These are phyloP conservation scores for Eremomyces bilateralis DNA, from an alignment of 495 filamentous ascomycete genomes.

Conservation along the genomic window DNA sequence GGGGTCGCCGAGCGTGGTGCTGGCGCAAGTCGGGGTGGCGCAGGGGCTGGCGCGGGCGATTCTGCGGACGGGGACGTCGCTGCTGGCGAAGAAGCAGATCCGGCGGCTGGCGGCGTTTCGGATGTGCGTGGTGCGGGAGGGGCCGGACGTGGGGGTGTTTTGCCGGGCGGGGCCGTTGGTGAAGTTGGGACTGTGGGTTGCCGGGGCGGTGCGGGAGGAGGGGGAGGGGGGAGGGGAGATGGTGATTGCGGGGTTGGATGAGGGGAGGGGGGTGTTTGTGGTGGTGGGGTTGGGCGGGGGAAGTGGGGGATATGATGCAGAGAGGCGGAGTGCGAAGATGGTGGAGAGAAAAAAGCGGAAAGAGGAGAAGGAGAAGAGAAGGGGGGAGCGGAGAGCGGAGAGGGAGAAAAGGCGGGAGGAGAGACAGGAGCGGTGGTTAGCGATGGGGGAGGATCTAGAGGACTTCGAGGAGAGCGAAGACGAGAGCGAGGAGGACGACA, in stretches of 20 bases:
- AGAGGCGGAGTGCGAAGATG: conserved; percentile 37
- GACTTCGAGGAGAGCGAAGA: conserved; percentile 35
- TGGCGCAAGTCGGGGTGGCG: conserved; percentile 55
- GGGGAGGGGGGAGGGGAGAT: conserved; percentile 70
- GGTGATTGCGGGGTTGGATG: conserved; percentile 75
- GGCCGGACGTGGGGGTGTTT: conserved; percentile 73
- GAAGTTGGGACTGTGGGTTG: conserved; percentile 83
- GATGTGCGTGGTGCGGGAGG: conserved; percentile 88
- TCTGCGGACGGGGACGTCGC: conserved; percentile 70
- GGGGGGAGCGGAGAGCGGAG: conserved; percentile 35
- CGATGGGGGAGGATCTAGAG: conserved; percentile 21
- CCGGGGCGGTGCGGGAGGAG: conserved; percentile 76
- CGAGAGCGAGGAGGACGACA: conserved; percentile 22
- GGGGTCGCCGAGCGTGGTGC: conserved; percentile 44
- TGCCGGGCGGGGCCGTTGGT: conserved; percentile 78
- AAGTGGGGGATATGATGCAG: conserved; percentile 39
- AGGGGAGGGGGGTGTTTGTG: conserved; percentile 69
- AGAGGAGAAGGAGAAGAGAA: conserved; percentile 34
- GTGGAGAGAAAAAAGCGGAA: conserved; percentile 35
- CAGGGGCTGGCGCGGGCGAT: conserved; percentile 83
- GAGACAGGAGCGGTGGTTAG: conserved; percentile 23
- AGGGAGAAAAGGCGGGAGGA: conserved; percentile 34
- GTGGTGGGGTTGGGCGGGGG: conserved; percentile 78
- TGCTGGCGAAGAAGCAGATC: conserved; percentile 87
- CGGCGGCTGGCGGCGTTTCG: conserved; percentile 78